Evolutionary conservation across 768 basidiomycete species (phyloP), one percentile per base, ranked within the genome.

Genomic region (Leccinum aurantiacum): DNA sequence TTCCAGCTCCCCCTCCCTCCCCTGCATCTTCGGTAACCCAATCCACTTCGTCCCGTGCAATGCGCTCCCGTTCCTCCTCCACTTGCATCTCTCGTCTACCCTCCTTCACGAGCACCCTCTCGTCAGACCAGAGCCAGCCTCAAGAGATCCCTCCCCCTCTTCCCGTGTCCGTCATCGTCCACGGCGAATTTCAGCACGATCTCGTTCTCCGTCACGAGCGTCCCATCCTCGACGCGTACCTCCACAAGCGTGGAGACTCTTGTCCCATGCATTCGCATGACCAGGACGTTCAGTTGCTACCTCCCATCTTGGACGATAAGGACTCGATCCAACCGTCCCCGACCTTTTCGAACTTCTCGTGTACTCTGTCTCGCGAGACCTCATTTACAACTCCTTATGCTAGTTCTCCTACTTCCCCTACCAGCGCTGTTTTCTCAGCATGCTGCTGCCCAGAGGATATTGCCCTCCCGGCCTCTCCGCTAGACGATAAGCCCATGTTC

Each of bases 81-180:
- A 69, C 59, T 19, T 59, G 71, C 49, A 73, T 73, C 1, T 73
- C 71, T 4, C 73, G 71, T 56, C 67, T 73, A 0, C 71, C 73
- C 17, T 73, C 71, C 0, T 74, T 73, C 61, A 74, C 71, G 0
- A 73, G 71, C 44, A 73, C 73, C 9, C 68, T 73, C 60, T 73
- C 73, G 3, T 73, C 71, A 0, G 73, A 74, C 15, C 73, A 74
- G 37, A 74, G 71, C 33, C 64, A 65, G 2, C 65, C 73, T 0
- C 69, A 65, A 38, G 71, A 73, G 22, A 48, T 67, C 1, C 58
- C 65, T 17, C 71, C 63, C 0, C 72, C 73, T 0, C 56, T 69
- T 0, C 72, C 71, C 33, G 71, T 71, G 3, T 74, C 71, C 4
- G 69, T 73, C n/a, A 64, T 73, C 3, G 67, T 73, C 3, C 71